Evolutionary conservation across 1,139 yeast genomes (phyloP), one percentile per base, ranked within the genome.

Genomic region (Meyerozyma guilliermondii): DNA sequence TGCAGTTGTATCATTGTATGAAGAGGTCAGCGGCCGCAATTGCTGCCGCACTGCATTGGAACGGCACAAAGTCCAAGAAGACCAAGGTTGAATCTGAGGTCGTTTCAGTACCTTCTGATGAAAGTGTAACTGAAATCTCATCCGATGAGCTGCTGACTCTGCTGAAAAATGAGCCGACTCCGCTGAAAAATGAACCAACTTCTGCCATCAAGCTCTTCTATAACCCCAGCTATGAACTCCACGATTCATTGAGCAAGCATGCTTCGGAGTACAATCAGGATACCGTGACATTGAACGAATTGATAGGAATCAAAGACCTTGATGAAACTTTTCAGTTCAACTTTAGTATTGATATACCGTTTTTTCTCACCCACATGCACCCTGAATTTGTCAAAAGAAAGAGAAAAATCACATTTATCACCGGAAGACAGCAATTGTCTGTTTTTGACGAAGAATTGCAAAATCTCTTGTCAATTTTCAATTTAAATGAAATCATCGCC

Each of bases 311-410:
- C 6, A 45, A 49, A 8, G 58, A 59, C 11, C 51, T 77, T 16
- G 39, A 41, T 2, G 64, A 65, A 43, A 67, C 80, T 0, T 76
- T 56, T 49, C 82, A 77, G 44, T 77, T 78, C 57, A 77, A 77
- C 49, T 75, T 76, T 55, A 53, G 61, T 41, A 66, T 77, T 4
- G 79, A 76, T 41, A 54, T 70, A 38, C 65, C 62, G 9, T 63
- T 73, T 36, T 58, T 76, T 23, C 48, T 68, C 1, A 51, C 61
- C 3, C 65, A 64, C 41, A 48, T 76, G 13, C 66, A 67, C 48
- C 60, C 60, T 3, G 46, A 53, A 4, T 56, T 67, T 38, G 41
- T 53, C 4, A 39, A 30, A 1, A 40, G 56, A 1, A 46, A 45
- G 22, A 46, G 60, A 16, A 55, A 53, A 18, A 49, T 71, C 8